Conservation (phyloP, 768 basidiomycete genomes). For the Mycena metata region DNA sequence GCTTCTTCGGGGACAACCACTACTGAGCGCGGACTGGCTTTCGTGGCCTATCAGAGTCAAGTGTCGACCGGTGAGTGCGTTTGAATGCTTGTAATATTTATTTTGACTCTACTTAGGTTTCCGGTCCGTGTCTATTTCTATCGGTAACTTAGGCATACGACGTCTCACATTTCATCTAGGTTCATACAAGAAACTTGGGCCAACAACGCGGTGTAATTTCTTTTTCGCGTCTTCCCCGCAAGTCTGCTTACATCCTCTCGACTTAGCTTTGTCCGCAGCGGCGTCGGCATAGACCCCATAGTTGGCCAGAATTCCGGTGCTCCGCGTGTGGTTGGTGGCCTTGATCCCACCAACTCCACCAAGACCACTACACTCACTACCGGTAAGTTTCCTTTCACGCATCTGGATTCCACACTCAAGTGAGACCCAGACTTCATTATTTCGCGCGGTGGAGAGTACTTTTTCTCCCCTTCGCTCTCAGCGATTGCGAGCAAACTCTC, state of each 20-base stretch:
- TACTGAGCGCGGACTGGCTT: constrained; percentile 64
- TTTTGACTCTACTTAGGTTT: too few species aligned
- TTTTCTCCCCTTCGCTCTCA: constrained; percentile 62
- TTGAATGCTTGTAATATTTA: too few species aligned
- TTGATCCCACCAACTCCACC: constrained; percentile 50
- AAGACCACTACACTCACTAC: constrained; percentile 45
- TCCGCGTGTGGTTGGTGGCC: constrained; percentile 41
- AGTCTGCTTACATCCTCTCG: neutral
- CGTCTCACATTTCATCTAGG: constrained; percentile 22
- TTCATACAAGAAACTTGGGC: constrained; percentile 38
- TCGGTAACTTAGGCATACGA: neutral
- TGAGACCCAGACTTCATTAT: constrained; percentile 52
- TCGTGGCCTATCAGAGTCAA: constrained; percentile 38
- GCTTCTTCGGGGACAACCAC: constrained; percentile 51
- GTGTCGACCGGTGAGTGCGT: too few species aligned
- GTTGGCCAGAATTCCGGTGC: constrained; percentile 14
- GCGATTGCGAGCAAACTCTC: constrained; percentile 12
- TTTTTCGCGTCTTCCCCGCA: neutral
- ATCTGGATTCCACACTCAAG: neutral
- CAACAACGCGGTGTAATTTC: constrained; percentile 25
- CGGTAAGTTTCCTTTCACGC: neutral
- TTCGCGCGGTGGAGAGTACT: constrained; percentile 66
- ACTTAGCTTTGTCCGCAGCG: constrained; percentile 21
- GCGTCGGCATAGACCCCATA: constrained; percentile 21
- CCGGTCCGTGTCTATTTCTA: constrained; percentile 2